phyloP scores from a whole-genome alignment of 2,329 filamentous ascomycete species.

The Penicillium thymicola region DNA sequence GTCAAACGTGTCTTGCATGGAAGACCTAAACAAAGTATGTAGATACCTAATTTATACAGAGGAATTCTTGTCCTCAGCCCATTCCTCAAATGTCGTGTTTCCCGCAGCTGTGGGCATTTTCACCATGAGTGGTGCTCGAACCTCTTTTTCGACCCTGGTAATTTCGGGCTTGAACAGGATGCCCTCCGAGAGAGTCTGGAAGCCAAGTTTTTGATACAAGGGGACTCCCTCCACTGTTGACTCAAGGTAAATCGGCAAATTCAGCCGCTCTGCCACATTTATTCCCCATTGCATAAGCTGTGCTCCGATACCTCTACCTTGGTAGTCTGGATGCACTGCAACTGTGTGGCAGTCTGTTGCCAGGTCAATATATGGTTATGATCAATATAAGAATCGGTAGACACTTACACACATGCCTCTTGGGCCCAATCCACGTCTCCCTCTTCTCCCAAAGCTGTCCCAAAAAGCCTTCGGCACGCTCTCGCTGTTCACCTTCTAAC shows the following conservation, averaged over 20 bases:
- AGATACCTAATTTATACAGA: background rate
- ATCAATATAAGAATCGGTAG: background rate
- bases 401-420: conserved; percentile 43
- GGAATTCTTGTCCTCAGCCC: background rate
- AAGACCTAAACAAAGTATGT: background rate
- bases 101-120: conserved; percentile 34
- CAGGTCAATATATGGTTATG: background rate
- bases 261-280: conserved; percentile 27
- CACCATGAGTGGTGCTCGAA: conserved; percentile 45
- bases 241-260: conserved; percentile 49
- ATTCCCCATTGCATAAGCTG: conserved; percentile 45
- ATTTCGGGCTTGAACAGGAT: conserved; percentile 41
- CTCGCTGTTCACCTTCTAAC: conserved; percentile 46
- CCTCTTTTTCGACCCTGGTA: conserved; percentile 24
- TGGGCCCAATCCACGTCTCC: conserved; percentile 9
- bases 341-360: conserved; percentile 38
- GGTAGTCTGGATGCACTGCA: conserved; percentile 43
- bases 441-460: conserved; percentile 43
- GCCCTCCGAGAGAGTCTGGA: conserved; percentile 32
- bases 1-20: background rate
- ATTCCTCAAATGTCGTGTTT: conserved; percentile 1
- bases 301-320: conserved; percentile 45
- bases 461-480: conserved; percentile 38
- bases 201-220: conserved; percentile 50
- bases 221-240: conserved; percentile 43